These are phyloP conservation scores for Quercus suber DNA, from an alignment of 306 rosid genomes.

Conservation along the genomic window DNA sequence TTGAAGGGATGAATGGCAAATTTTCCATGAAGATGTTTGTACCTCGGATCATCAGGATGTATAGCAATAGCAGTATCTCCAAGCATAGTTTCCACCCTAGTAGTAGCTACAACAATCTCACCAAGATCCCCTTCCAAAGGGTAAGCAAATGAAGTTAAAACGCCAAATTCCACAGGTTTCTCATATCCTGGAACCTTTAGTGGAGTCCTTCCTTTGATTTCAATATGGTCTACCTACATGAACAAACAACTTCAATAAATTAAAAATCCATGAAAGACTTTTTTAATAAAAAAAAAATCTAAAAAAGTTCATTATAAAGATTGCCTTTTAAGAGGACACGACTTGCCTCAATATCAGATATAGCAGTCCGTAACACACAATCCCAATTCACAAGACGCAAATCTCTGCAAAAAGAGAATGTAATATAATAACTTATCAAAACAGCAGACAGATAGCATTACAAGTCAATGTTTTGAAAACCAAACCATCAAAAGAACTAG, in stretches of 20 bases:
- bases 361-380: constrained; percentile 83
- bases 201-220: constrained; percentile 67
- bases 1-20: constrained; percentile 86
- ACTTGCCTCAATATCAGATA: constrained; percentile 92
- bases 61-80: constrained; percentile 96
- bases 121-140: constrained; percentile 77
- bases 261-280: not conserved
- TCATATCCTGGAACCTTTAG: constrained; percentile 82
- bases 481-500: too few relatives aligned
- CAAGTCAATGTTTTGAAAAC: not conserved
- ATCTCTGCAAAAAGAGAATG: constrained; percentile 54
- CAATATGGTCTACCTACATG: constrained; percentile 84
- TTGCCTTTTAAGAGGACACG: constrained; percentile 1
- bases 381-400: constrained; percentile 94
- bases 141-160: constrained; percentile 82
- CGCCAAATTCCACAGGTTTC: constrained; percentile 81
- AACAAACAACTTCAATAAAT: constrained; percentile 20
- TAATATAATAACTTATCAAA: not conserved
- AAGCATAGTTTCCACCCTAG: constrained; percentile 95
- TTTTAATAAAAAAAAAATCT: not conserved
- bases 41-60: constrained; percentile 76
- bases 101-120: constrained; percentile 92
- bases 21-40: constrained; percentile 76
- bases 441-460: not conserved
- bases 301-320: not conserved